Conservation (phyloP, 176 grass and related monocot genomes). For the Oryza meyeriana region DNA sequence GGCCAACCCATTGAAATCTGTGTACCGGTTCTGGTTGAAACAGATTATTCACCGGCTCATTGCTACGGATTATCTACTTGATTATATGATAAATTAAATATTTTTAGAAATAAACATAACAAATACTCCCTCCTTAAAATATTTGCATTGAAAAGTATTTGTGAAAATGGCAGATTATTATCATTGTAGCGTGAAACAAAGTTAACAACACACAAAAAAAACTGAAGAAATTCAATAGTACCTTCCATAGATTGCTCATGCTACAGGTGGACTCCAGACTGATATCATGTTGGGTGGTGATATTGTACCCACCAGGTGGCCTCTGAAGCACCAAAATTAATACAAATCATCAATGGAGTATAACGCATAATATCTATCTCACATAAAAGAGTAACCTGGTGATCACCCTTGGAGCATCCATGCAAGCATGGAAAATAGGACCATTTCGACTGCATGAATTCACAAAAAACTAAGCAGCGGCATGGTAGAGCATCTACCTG, state of each 20-base stretch:
- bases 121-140: too few species aligned
- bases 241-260: too few species aligned
- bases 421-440: constrained; percentile 47
- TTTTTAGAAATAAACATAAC: too few species aligned
- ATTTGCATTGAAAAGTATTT: constrained; percentile 49
- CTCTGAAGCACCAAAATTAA: constrained; percentile 40
- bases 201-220: background rate
- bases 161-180: constrained; percentile 22
- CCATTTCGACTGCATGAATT: constrained; percentile 44
- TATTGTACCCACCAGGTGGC: constrained; percentile 59
- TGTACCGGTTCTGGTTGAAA: too few species aligned
- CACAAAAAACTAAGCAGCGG: constrained; percentile 11
- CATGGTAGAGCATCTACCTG: constrained; percentile 34
- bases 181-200: background rate
- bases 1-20: too few species aligned
- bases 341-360: constrained; percentile 21
- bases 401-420: constrained; percentile 54
- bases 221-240: constrained; percentile 10
- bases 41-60: too few species aligned
- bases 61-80: too few species aligned
- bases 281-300: constrained; percentile 68
- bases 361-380: background rate
- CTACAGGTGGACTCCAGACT: constrained; percentile 24
- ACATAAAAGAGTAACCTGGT: constrained; percentile 38
- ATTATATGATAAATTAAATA: too few species aligned